Conservation (phyloP, 768 basidiomycete species). For the Sutorius australiensis region DNA sequence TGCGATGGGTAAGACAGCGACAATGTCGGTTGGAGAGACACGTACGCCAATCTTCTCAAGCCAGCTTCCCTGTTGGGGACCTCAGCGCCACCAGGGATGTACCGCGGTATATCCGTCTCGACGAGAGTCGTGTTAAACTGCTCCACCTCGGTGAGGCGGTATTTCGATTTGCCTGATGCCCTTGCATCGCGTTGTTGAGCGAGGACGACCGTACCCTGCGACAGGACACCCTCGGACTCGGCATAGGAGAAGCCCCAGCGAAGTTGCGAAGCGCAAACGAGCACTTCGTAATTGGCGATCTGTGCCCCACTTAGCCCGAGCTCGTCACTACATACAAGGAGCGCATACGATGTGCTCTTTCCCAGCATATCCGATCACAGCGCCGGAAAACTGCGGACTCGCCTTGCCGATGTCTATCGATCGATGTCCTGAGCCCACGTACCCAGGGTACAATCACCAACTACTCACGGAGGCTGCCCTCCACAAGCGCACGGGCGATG, state of each 20-base stretch:
- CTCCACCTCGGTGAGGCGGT: constrained; percentile 13
- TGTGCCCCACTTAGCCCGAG: constrained; percentile 7
- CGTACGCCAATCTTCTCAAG: constrained; percentile 26
- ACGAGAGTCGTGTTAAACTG: constrained; percentile 25
- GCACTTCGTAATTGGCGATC: constrained; percentile 33
- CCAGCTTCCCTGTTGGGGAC: constrained; percentile 19
- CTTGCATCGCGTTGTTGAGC: constrained; percentile 18
- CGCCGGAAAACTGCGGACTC: constrained; percentile 30
- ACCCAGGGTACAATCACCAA: neutral
- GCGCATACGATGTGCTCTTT: constrained; percentile 32
- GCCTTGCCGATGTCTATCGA: constrained; percentile 36
- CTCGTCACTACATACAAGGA: neutral
- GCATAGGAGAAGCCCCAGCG: constrained; percentile 28
- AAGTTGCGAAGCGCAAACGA: constrained; percentile 34
- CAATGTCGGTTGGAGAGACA: neutral
- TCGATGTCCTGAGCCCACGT: neutral
- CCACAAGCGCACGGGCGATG: constrained; percentile 31
- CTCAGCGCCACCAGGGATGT: constrained; percentile 13
- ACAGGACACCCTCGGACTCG: constrained; percentile 9
- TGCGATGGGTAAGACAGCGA: constrained; percentile 8
- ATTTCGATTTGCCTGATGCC: neutral
- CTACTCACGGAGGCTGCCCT: constrained; percentile 29
- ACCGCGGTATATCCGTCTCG: constrained; percentile 28
- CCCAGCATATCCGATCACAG: constrained; percentile 32
- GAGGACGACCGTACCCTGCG: constrained; percentile 31